Percentiles rank a stretch among this genome's conserved stretches.
These are phyloP conservation scores for Sclerotinia nivalis DNA, from an alignment of 2,329 filamentous ascomycete genomes.

Conservation along the genomic window DNA sequence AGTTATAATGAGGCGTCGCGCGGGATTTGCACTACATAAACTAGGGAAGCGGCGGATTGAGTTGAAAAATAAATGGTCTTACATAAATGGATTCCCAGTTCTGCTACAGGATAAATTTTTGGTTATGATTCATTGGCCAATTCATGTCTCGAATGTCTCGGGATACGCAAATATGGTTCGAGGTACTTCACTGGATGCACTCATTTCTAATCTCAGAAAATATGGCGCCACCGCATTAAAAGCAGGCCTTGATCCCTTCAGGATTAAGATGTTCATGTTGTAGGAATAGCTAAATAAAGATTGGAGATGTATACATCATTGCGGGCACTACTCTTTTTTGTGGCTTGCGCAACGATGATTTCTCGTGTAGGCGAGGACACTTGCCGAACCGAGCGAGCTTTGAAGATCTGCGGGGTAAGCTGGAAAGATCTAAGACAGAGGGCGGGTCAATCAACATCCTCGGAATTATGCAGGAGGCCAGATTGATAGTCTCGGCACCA, in stretches of 20 bases:
- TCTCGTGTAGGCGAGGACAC: no score
- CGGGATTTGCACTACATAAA: neutral
- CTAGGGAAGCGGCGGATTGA: neutral
- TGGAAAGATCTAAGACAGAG: constrained; percentile 4
- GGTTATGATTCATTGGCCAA: neutral
- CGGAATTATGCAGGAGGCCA: no score
- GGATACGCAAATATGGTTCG: neutral
- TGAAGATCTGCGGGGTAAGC: neutral
- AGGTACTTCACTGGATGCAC: neutral
- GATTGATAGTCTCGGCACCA: neutral
- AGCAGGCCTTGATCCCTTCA: no score
- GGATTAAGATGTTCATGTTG: no score
- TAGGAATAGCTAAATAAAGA: neutral
- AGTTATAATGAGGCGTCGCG: neutral
- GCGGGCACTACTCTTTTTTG: neutral
- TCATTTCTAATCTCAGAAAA: neutral
- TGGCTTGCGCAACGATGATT: neutral
- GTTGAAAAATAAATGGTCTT: neutral
- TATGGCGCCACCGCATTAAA: neutral
- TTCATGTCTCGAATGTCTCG: neutral
- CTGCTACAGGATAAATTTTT: no score
- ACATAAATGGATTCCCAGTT: neutral
- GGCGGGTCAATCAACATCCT: neutral
- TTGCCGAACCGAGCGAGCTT: neutral
- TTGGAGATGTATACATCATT: neutral